Conservation (phyloP, 257 asterid genomes). For the Anisodus acutangulus region DNA sequence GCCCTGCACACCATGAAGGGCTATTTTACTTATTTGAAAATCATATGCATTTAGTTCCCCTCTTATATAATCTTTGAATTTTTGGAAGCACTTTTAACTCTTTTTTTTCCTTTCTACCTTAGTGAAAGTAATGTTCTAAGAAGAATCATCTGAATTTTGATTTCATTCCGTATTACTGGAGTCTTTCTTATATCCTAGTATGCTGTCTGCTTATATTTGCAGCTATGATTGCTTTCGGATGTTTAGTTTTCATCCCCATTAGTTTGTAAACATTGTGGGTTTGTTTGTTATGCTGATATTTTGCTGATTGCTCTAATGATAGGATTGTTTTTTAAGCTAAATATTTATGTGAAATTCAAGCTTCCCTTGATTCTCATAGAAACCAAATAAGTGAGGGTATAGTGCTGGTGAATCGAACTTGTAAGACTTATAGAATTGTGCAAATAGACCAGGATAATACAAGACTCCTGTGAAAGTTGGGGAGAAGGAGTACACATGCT, state of each 20-base stretch:
- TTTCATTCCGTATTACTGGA: neutral
- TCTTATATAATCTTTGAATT: neutral
- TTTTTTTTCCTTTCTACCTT: neutral
- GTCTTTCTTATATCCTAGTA: too few relatives aligned
- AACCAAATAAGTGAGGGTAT: neutral
- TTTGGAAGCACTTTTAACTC: neutral
- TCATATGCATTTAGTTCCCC: neutral
- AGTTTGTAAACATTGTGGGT: neutral
- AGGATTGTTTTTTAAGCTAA: neutral
- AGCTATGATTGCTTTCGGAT: neutral
- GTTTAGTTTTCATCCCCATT: too few relatives aligned
- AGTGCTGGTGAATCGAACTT: neutral
- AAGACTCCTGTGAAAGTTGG: too few relatives aligned
- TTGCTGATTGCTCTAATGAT: neutral
- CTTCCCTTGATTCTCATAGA: neutral
- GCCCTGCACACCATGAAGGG: too few relatives aligned
- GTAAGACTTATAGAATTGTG: neutral
- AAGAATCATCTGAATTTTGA: neutral
- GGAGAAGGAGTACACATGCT: too few relatives aligned
- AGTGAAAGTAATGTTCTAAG: neutral
- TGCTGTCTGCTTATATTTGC: neutral
- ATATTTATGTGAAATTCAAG: neutral
- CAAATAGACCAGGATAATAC: neutral
- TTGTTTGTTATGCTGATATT: neutral
- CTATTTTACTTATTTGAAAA: neutral